These are phyloP conservation scores for Coemansia sp. DNA, from an alignment of 192 early-diverging fungal genomes.

Conservation along the genomic window DNA sequence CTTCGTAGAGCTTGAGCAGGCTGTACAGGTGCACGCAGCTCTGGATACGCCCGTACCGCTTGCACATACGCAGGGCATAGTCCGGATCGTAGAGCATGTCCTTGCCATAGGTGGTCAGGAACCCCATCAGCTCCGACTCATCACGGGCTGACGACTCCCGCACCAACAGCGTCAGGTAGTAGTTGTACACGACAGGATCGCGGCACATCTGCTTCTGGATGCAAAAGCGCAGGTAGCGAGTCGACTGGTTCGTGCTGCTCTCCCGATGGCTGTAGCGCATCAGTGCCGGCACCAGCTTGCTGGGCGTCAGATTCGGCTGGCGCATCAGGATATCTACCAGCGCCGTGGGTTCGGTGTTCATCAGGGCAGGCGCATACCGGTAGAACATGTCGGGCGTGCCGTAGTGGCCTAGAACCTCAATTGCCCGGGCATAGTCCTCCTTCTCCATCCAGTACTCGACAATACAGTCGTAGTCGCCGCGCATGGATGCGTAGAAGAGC, in stretches of 20 bases:
- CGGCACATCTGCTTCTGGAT: slow-evolving; percentile 69
- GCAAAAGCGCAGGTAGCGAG: slow-evolving; percentile 82
- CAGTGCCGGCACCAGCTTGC: slow-evolving; percentile 82
- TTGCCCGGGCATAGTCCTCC: slow-evolving; percentile 66
- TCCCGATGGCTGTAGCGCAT: slow-evolving; percentile 68
- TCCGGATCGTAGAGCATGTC: slow-evolving; percentile 84
- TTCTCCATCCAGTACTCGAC: slow-evolving; percentile 79
- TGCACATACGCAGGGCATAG: slow-evolving; percentile 87
- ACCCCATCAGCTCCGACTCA: slow-evolving; percentile 66
- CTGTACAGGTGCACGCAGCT: slow-evolving; percentile 89
- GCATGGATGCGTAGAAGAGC: slow-evolving; percentile 73
- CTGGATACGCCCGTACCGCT: slow-evolving; percentile 71
- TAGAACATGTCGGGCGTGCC: slow-evolving; percentile 79
- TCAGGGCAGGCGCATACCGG: slow-evolving; percentile 77
- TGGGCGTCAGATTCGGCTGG: slow-evolving; percentile 72
- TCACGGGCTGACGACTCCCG: slow-evolving; percentile 42
- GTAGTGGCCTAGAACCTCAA: slow-evolving; percentile 74
- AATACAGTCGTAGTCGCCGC: slow-evolving; percentile 84
- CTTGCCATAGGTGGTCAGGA: slow-evolving; percentile 63
- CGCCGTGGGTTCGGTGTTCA: slow-evolving; percentile 79
- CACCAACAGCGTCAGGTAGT: slow-evolving; percentile 59
- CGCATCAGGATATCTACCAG: slow-evolving; percentile 84
- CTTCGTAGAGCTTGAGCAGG: slow-evolving; percentile 80
- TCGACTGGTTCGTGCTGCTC: slow-evolving; percentile 64
- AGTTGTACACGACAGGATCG: slow-evolving; percentile 92